These are phyloP conservation scores for Nigrograna mackinnonii DNA, from an alignment of 2,329 filamentous ascomycete species.

Conservation along the genomic window DNA sequence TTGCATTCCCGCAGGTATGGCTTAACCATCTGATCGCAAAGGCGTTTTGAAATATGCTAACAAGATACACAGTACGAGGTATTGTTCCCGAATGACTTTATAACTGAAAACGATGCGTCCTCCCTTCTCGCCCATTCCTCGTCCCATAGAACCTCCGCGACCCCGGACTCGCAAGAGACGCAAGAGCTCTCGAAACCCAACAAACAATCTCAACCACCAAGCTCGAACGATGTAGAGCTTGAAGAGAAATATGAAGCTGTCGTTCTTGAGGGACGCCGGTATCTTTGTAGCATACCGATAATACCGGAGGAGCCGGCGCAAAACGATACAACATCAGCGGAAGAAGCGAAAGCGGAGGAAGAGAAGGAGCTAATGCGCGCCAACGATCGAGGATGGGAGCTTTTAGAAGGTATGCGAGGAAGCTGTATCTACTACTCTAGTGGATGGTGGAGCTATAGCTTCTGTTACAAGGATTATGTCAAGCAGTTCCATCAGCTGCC, in stretches of 20 bases:
- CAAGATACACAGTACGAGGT: conserved; percentile 70
- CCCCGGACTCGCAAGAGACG: conserved; percentile 35
- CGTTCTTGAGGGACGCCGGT: conserved; percentile 69
- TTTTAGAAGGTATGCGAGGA: conserved; percentile 76
- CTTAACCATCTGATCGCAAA: neutral
- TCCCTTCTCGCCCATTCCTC: conserved; percentile 53
- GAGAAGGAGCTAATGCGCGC: conserved; percentile 79
- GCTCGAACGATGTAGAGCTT: conserved; percentile 23
- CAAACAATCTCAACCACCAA: conserved; percentile 16
- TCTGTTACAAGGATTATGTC: conserved; percentile 86
- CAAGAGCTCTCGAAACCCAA: conserved; percentile 38
- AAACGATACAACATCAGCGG: conserved; percentile 68
- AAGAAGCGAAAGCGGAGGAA: conserved; percentile 72
- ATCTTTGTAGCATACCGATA: conserved; percentile 82
- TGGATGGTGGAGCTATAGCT: conserved; percentile 96
- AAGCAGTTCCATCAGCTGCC: conserved; percentile 88
- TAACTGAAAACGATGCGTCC: conserved; percentile 71
- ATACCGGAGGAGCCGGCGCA: conserved; percentile 58
- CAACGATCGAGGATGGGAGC: conserved; percentile 76
- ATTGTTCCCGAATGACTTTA: conserved; percentile 71
- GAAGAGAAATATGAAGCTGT: conserved; percentile 70
- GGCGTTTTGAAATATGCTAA: conserved; percentile 11
- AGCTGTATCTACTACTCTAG: conserved; percentile 81
- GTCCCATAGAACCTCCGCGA: conserved; percentile 26
- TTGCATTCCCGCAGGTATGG: conserved; percentile 82